Evolutionary conservation across 2,329 filamentous ascomycete species (phyloP).

Genomic region (Trichoderma sp.): DNA sequence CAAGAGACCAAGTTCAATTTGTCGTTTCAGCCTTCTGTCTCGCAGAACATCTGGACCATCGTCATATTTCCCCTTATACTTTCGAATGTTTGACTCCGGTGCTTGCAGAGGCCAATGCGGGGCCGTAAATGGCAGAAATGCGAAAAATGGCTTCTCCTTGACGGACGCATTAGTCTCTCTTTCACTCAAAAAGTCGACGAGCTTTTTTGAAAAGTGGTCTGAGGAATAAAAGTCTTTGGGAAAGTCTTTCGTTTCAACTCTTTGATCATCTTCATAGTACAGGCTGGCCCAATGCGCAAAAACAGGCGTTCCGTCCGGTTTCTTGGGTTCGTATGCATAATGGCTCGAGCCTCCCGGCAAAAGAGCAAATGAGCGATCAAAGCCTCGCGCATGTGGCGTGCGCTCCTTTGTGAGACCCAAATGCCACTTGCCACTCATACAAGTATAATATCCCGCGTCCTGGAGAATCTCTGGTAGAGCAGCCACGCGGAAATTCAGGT

Average conservation of each 20-base stretch:
- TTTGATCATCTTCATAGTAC: constrained; percentile 8
- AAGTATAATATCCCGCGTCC: constrained; percentile 58
- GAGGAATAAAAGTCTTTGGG: constrained; percentile 7
- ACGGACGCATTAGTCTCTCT: constrained; percentile 30
- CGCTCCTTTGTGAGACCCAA: constrained; percentile 57
- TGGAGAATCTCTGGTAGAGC: constrained; percentile 57
- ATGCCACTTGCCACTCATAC: constrained; percentile 65
- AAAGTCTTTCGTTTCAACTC: constrained; percentile 11
- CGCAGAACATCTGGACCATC: constrained; percentile 59
- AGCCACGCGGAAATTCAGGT: constrained; percentile 56
- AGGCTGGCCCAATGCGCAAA: constrained; percentile 14
- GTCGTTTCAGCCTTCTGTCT: constrained; percentile 48
- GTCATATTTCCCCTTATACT: constrained; percentile 60
- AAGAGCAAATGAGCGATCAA: constrained; percentile 58
- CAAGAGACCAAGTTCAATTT: constrained; percentile 58
- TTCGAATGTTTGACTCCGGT: constrained; percentile 50
- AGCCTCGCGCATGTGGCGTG: constrained; percentile 55
- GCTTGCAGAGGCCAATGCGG: constrained; percentile 64
- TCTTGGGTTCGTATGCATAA: constrained; percentile 28
- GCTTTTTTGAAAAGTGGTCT: background rate
- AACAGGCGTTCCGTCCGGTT: background rate
- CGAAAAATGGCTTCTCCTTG: constrained; percentile 52
- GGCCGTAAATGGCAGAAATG: constrained; percentile 59
- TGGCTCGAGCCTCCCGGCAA: constrained; percentile 59
- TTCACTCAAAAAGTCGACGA: background rate